Evolutionary conservation across 1,284 basidiomycete genomes (phyloP).

Genomic region (Heterobasidion parviporum): DNA sequence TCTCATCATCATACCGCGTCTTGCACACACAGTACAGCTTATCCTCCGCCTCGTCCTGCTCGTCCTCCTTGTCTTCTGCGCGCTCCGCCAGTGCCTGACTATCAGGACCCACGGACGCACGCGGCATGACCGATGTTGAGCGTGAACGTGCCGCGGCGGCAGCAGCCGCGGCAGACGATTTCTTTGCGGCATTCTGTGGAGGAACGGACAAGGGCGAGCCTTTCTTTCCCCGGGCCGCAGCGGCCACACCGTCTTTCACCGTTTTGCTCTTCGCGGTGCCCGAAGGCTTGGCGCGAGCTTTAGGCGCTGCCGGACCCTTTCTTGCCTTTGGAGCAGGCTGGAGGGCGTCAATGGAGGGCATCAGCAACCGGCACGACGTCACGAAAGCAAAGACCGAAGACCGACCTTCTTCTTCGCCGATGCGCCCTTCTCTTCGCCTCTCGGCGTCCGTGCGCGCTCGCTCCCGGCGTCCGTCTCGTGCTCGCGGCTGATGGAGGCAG

Average conservation of each 20-base stretch:
- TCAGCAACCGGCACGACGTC: too few relatives aligned
- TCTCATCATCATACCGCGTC: constrained; percentile 73
- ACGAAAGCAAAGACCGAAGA: neutral
- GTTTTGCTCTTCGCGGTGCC: constrained; percentile 10
- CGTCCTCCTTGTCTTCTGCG: constrained; percentile 46
- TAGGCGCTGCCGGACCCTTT: constrained; percentile 18
- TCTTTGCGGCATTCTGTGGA: constrained; percentile 17
- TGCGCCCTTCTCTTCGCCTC: constrained; percentile 12
- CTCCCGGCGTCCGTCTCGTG: neutral
- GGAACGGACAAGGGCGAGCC: constrained; percentile 7
- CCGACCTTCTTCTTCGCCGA: constrained; percentile 47
- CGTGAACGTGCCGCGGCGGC: constrained; percentile 42
- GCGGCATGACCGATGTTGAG: constrained; percentile 59
- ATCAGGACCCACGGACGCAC: constrained; percentile 2
- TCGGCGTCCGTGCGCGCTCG: constrained; percentile 3
- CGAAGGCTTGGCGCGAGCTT: constrained; percentile 30
- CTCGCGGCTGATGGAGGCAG: constrained; percentile 4
- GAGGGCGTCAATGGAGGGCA: constrained; percentile 5
- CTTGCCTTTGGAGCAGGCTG: constrained; percentile 32
- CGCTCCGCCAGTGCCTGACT: constrained; percentile 35
- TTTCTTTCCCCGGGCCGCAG: constrained; percentile 19
- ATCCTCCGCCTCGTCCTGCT: constrained; percentile 57
- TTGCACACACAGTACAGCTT: constrained; percentile 80
- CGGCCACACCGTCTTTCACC: constrained; percentile 13
- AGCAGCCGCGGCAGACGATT: constrained; percentile 17